phyloP scores from a whole-genome alignment of 768 basidiomycete species.

The Antrodiella citrinella region DNA sequence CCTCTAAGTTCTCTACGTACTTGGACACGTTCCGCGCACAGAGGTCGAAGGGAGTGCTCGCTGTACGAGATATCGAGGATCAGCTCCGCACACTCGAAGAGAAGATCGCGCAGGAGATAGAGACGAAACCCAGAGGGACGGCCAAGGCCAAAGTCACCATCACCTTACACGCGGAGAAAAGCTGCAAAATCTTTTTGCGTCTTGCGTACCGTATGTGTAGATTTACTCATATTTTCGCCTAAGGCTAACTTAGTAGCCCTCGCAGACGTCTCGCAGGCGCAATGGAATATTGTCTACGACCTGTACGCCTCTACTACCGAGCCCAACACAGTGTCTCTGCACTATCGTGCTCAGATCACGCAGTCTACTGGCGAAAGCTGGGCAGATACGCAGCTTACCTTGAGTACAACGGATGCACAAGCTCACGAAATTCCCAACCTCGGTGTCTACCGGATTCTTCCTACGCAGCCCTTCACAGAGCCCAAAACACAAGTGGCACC shows the following conservation, averaged over 20 bases:
- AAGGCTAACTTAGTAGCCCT: too few species aligned
- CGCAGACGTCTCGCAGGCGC: constrained; percentile 41
- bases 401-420: constrained; percentile 29
- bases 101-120: constrained; percentile 1
- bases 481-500: not conserved
- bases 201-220: constrained; percentile 45
- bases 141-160: not conserved
- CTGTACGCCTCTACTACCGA: constrained; percentile 42
- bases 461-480: not conserved
- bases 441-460: constrained; percentile 5
- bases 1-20: constrained; percentile 31
- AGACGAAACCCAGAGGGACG: not conserved
- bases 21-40: constrained; percentile 31
- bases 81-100: constrained; percentile 5
- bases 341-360: constrained; percentile 45
- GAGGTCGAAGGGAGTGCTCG: constrained; percentile 21
- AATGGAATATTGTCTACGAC: constrained; percentile 51
- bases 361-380: constrained; percentile 60
- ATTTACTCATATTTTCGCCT: too few species aligned
- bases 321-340: constrained; percentile 36
- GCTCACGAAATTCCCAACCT: constrained; percentile 18
- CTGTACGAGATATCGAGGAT: constrained; percentile 20
- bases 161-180: constrained; percentile 30
- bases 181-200: constrained; percentile 33
- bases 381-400: constrained; percentile 38